These are phyloP conservation scores for Massarina eburnea DNA, from an alignment of 2,329 filamentous ascomycete species.

Conservation along the genomic window DNA sequence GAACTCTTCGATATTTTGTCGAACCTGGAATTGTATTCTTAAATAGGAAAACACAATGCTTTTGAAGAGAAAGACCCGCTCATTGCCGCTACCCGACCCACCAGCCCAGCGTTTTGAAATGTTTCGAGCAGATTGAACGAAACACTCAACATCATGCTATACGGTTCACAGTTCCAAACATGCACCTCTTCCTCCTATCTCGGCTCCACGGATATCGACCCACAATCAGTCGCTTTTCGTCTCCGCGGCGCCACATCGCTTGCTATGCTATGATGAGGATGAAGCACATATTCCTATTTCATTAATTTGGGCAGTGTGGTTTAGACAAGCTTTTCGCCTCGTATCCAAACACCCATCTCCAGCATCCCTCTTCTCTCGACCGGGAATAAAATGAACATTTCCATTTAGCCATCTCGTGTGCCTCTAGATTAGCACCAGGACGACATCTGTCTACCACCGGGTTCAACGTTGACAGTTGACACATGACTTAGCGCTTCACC, in stretches of 20 bases:
- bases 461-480: too few species aligned
- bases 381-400: background rate
- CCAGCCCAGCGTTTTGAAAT: conserved; percentile 7
- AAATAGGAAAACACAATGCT: too few species aligned
- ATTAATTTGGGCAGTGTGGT: conserved; percentile 4
- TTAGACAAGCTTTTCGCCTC: conserved; percentile 6
- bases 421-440: background rate
- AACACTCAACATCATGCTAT: background rate
- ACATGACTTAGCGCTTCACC: background rate
- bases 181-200: background rate
- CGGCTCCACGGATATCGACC: background rate
- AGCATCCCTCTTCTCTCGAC: background rate
- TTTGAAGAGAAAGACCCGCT: too few species aligned
- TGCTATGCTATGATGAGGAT: background rate
- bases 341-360: background rate
- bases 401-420: conserved; percentile 6
- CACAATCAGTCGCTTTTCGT: background rate
- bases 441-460: too few species aligned
- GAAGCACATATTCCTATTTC: too few species aligned
- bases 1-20: too few species aligned
- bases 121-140: conserved; percentile 4
- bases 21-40: too few species aligned
- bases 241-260: background rate
- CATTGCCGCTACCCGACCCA: background rate
- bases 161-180: background rate